These are phyloP conservation scores for Tarenaya hassleriana DNA, from an alignment of 345 rosid species.

Conservation along the genomic window DNA sequence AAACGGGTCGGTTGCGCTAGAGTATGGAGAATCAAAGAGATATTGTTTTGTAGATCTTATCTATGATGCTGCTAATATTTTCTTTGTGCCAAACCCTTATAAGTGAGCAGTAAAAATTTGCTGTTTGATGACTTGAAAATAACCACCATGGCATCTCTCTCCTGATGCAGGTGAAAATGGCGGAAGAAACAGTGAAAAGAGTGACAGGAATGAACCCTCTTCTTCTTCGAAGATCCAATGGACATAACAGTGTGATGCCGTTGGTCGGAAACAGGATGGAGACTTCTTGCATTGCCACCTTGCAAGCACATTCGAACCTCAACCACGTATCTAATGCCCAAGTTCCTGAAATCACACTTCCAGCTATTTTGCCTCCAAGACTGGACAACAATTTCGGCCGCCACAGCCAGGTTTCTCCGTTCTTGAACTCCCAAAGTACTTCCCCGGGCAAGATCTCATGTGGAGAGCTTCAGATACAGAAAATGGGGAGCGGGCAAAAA, in stretches of 20 bases:
- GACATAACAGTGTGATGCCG: slow-evolving; percentile 37
- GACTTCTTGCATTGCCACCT: slow-evolving; percentile 23
- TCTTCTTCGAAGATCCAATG: slow-evolving; percentile 48
- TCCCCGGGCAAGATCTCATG: background rate
- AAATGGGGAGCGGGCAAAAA: slow-evolving; percentile 17
- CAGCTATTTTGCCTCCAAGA: slow-evolving; percentile 20
- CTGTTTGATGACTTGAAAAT: slow-evolving; percentile 15
- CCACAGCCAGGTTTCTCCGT: slow-evolving; percentile 16
- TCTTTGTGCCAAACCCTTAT: slow-evolving; percentile 8
- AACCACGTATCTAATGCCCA: slow-evolving; percentile 16
- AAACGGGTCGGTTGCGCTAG: no score
- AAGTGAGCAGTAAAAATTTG: no score
- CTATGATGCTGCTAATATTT: background rate
- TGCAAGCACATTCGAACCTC: slow-evolving; percentile 27
- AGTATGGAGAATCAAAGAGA: no score
- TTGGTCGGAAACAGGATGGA: slow-evolving; percentile 27
- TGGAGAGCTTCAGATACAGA: slow-evolving; percentile 5
- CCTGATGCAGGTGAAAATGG: slow-evolving; percentile 81
- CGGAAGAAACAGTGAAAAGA: slow-evolving; percentile 89
- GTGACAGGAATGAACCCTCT: slow-evolving; percentile 80
- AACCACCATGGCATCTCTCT: slow-evolving; percentile 12
- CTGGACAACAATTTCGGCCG: slow-evolving; percentile 8
- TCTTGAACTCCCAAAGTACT: slow-evolving; percentile 19
- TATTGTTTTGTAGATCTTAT: background rate
- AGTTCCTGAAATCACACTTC: slow-evolving; percentile 12